These are phyloP conservation scores for Cercospora brassicicola DNA, from an alignment of 2,329 filamentous ascomycete species.

Conservation along the genomic window DNA sequence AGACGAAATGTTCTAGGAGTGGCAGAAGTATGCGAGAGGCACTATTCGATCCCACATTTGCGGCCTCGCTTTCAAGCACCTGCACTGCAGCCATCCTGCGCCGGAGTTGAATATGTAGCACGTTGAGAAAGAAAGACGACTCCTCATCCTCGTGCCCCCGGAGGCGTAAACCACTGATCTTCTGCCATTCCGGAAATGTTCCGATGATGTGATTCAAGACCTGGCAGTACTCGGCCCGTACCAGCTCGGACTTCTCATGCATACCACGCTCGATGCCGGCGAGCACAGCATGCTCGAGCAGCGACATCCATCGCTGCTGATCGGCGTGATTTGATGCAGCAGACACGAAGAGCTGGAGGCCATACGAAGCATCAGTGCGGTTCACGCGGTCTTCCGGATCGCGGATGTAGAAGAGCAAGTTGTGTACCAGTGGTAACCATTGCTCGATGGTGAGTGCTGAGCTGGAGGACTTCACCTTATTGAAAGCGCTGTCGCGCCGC, in stretches of 20 bases:
- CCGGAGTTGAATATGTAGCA: slow-evolving; percentile 85
- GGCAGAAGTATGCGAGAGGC: slow-evolving; percentile 86
- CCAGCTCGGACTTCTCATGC: slow-evolving; percentile 70
- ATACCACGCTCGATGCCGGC: slow-evolving; percentile 75
- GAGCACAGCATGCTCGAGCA: slow-evolving; percentile 67
- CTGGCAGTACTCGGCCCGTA: slow-evolving; percentile 77
- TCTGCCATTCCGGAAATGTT: slow-evolving; percentile 66
- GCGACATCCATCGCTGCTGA: slow-evolving; percentile 51
- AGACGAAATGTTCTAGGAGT: slow-evolving; percentile 89
- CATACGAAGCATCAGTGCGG: slow-evolving; percentile 76
- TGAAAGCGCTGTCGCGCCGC: slow-evolving; percentile 74
- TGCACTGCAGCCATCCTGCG: slow-evolving; percentile 81
- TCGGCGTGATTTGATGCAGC: slow-evolving; percentile 53
- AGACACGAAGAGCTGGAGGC: slow-evolving; percentile 75
- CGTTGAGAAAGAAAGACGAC: slow-evolving; percentile 86
- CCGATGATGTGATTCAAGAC: slow-evolving; percentile 78
- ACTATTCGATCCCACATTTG: slow-evolving; percentile 70
- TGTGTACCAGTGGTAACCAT: slow-evolving; percentile 86
- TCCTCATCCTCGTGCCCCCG: slow-evolving; percentile 72
- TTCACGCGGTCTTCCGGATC: slow-evolving; percentile 87
- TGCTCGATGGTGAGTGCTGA: slow-evolving; percentile 67
- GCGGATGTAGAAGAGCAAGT: slow-evolving; percentile 82
- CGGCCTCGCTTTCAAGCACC: slow-evolving; percentile 69
- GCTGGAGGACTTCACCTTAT: slow-evolving; percentile 64
- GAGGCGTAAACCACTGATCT: slow-evolving; percentile 70